Conservation (phyloP, 2,329 filamentous ascomycete genomes). For the Alternaria metachromatica region DNA sequence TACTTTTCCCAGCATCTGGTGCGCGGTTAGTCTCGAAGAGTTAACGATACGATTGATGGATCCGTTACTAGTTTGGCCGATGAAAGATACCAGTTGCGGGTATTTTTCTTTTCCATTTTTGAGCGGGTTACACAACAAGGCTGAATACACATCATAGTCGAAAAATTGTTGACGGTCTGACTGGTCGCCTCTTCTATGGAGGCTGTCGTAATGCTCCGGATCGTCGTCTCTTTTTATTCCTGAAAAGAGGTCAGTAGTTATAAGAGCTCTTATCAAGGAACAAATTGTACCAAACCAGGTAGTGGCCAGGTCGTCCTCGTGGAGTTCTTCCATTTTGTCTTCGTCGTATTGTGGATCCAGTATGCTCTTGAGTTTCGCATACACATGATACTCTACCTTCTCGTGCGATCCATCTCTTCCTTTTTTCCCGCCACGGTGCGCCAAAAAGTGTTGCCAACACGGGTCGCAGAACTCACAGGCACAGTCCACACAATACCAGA, state of each 20-base stretch:
- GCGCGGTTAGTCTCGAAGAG: not conserved
- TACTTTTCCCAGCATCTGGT: constrained; percentile 57
- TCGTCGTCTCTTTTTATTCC: not conserved
- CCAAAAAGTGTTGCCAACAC: not conserved
- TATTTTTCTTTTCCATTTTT: constrained; percentile 10
- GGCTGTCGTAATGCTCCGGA: not conserved
- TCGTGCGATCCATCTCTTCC: constrained; percentile 20
- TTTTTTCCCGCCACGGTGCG: not conserved
- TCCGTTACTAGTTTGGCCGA: constrained; percentile 42
- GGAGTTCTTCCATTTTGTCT: constrained; percentile 6
- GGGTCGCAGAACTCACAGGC: not conserved
- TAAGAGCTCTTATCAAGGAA: not conserved
- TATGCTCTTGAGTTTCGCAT: constrained; percentile 10
- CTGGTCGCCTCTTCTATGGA: not conserved
- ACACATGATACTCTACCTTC: constrained; percentile 7
- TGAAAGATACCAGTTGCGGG: constrained; percentile 51
- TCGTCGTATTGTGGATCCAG: constrained; percentile 11
- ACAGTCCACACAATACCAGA: not conserved
- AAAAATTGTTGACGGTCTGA: not conserved
- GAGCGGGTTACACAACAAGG: constrained; percentile 16
- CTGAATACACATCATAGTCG: constrained; percentile 13
- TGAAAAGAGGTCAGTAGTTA: not conserved
- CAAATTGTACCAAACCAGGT: constrained; percentile 28
- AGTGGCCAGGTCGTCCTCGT: constrained; percentile 23
- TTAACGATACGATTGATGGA: constrained; percentile 8